Base-by-base conservation (phyloP, 164 flowering plant genomes). In the Magnolia sinica region DNA sequence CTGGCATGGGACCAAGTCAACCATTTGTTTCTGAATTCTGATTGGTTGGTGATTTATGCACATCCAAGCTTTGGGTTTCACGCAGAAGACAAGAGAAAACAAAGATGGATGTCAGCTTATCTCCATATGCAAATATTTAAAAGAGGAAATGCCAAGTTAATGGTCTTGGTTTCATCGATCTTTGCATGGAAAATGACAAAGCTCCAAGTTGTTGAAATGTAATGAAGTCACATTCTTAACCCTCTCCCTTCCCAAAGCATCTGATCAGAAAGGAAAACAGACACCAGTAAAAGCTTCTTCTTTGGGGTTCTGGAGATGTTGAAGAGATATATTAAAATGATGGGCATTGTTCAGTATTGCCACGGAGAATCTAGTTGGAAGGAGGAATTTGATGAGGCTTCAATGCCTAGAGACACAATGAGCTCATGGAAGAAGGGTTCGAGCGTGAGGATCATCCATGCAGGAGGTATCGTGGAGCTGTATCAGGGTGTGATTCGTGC, bases 401-500 rank as follows among this genome's bases (percentile, higher is more conserved):
- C 86, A 1, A 3, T 59, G 7, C 77, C 85, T 19, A 6, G 72
- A 61, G 79, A 70, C 64, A 61, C 72, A 20, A 80, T 75, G 76
- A 22, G 77, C 29, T 73, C 72, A 29, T 5, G 45, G 45, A 71
- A 83, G 24, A 85, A 76, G 72, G 77, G 87, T 70, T 71, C 72
- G 7, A 52, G 14, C 52, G 86, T 89, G 71, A 84, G 87, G 71
- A 80, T 91, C 76, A 78, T 88, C 69, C 92, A 87, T 80, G 85
- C 88, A n/a, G 91, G 94, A 52, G 89, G 94, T 20, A 52, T 76
- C 22, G 80, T 82, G 29, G 91, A 89, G 76, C 73, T 82, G 29
- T 92, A 87, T 68, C 77, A 76, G 16, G 50, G 77, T 75, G 76
- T 79, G 18, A 63, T 90, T 78, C 81, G 78, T 49, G 90, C 87